A percentile compares a stretch with the other conserved stretches of the same genome.
These are phyloP conservation scores for Russula brevipes DNA, from an alignment of 768 basidiomycete genomes.

Conservation along the genomic window DNA sequence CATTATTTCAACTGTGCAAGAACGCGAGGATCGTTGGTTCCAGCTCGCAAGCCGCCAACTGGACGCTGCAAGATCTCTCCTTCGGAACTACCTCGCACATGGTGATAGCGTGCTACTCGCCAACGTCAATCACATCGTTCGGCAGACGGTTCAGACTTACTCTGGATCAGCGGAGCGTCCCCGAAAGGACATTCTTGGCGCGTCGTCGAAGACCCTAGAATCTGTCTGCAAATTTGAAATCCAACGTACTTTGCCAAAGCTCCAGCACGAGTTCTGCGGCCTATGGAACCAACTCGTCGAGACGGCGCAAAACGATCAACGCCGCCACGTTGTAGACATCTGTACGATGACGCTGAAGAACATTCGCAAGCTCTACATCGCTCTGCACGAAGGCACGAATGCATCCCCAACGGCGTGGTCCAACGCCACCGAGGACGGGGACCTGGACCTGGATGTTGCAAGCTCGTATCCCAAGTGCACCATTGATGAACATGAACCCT, in stretches of 20 bases:
- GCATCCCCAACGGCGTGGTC: not conserved
- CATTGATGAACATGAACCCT: not conserved
- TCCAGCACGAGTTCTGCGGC: not conserved
- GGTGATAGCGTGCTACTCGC: constrained; percentile 2
- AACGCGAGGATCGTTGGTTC: constrained; percentile 7
- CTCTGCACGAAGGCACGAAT: not conserved
- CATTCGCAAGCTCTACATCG: not conserved
- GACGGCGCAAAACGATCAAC: not conserved
- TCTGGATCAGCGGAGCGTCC: not conserved
- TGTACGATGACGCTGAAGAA: not conserved
- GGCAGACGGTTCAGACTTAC: not conserved
- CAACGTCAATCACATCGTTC: not conserved
- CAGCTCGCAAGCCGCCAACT: constrained; percentile 1
- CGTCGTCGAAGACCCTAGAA: not conserved
- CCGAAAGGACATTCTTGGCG: not conserved
- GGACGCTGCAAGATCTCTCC: not conserved
- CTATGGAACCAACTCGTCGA: not conserved
- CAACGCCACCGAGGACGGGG: not conserved
- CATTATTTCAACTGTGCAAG: not conserved
- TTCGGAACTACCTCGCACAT: not conserved
- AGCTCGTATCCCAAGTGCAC: not conserved
- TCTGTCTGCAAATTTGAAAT: not conserved
- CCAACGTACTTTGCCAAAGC: not conserved
- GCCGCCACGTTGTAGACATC: not conserved
- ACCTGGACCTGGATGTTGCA: not conserved